phyloP scores from a whole-genome alignment of 2,329 filamentous ascomycete species.

The Microsporum audouinii region DNA sequence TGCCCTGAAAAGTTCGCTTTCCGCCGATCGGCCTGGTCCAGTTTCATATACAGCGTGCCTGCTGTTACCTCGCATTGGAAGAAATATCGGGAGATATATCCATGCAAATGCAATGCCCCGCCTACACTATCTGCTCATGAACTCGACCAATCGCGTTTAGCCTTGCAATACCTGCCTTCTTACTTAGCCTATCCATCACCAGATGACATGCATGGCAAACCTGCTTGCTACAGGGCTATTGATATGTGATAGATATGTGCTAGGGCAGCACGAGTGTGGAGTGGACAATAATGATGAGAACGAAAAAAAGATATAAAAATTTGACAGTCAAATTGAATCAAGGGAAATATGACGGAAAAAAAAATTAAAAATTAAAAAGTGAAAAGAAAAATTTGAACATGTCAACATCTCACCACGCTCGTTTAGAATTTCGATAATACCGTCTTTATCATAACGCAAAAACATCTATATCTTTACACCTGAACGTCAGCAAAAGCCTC shows the following conservation, averaged over 20 bases:
- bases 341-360: neutral
- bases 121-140: neutral
- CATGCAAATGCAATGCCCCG: neutral
- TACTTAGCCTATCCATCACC: neutral
- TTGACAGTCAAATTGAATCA: neutral
- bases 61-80: constrained; percentile 4
- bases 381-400: neutral
- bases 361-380: neutral
- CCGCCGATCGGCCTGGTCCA: neutral
- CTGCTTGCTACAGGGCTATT: neutral
- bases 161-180: neutral
- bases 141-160: neutral
- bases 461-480: neutral
- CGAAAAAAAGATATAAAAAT: neutral
- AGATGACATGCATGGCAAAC: neutral
- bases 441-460: neutral
- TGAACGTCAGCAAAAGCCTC: neutral
- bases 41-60: neutral
- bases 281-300: neutral
- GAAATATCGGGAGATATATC: neutral
- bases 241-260: neutral
- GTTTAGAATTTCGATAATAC: neutral
- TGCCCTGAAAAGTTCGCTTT: neutral
- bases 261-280: neutral
- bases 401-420: neutral